A percentile compares a stretch with the other conserved stretches of the same genome.
Evolutionary conservation across 208 protist genomes (phyloP).

Genomic region (Leishmania gerbilli): DNA sequence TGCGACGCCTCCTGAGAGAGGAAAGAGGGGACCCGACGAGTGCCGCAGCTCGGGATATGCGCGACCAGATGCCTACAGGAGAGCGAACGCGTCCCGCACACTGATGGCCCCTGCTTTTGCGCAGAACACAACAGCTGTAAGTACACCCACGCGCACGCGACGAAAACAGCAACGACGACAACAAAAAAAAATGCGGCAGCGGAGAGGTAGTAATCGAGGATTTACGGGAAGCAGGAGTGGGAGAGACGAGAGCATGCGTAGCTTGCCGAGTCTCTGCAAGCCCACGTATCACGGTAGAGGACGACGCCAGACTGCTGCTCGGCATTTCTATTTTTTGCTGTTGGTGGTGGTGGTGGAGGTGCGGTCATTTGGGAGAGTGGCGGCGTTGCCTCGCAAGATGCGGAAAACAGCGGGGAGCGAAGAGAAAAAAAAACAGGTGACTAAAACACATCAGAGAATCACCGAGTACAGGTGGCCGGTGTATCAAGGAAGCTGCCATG

Average conservation of each 20-base stretch:
- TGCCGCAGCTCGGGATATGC: not conserved
- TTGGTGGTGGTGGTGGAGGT: not conserved
- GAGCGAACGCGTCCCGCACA: not conserved
- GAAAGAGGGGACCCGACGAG: not conserved
- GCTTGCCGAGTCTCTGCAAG: not conserved
- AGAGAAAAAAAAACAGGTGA: not conserved
- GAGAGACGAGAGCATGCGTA: not conserved
- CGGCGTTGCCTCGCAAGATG: not conserved
- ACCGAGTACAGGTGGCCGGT: not conserved
- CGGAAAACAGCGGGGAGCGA: not conserved
- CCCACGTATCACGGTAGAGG: not conserved
- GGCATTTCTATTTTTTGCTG: not conserved
- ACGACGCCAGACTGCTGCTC: not conserved
- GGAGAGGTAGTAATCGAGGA: not conserved
- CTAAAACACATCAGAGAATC: not conserved
- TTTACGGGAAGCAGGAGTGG: not conserved
- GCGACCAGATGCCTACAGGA: not conserved
- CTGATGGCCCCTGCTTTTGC: not conserved
- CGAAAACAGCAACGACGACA: no score
- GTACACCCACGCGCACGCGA: not conserved
- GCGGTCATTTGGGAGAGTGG: not conserved
- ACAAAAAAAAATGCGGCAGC: not conserved
- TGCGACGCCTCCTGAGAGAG: not conserved
- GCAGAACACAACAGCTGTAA: no score
- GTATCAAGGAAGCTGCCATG: constrained; percentile 3